A percentile compares a stretch with the other conserved stretches of the same genome.
Conservation (phyloP, 345 rosid genomes). For the Sisymbrium altissimum region DNA sequence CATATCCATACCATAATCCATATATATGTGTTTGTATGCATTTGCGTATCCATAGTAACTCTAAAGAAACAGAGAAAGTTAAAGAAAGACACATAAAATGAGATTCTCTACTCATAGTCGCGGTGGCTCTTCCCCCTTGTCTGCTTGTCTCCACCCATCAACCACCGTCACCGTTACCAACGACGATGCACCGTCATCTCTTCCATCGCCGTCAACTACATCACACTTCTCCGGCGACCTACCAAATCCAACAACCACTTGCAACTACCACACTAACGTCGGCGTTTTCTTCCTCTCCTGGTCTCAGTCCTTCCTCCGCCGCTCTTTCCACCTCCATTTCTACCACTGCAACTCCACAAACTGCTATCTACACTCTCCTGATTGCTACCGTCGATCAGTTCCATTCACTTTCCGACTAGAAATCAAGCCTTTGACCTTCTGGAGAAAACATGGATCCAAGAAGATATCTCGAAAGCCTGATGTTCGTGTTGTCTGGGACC, state of each 20-base stretch:
- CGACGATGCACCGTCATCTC: neutral
- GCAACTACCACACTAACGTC: slow-evolving; percentile 61
- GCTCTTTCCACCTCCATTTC: slow-evolving; percentile 65
- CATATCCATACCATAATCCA: neutral
- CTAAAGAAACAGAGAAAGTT: neutral
- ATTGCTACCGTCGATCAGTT: slow-evolving; percentile 27
- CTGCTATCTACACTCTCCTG: slow-evolving; percentile 42
- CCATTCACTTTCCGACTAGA: slow-evolving; percentile 56
- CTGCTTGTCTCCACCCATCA: slow-evolving; percentile 58
- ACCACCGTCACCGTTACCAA: neutral
- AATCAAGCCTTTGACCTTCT: slow-evolving; percentile 50
- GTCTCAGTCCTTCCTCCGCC: slow-evolving; percentile 65
- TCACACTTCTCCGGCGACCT: slow-evolving; percentile 29
- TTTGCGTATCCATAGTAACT: neutral
- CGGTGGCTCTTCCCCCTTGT: slow-evolving; percentile 47
- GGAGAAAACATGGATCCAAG: slow-evolving; percentile 77
- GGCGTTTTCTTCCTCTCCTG: slow-evolving; percentile 87
- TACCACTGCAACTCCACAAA: slow-evolving; percentile 33
- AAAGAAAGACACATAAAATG: neutral
- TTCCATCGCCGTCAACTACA: slow-evolving; percentile 19
- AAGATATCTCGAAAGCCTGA: slow-evolving; percentile 34
- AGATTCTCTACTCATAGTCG: neutral
- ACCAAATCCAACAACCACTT: slow-evolving; percentile 37
- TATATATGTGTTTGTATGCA: neutral
- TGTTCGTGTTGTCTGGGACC: slow-evolving; percentile 62